Conservation (phyloP, 306 rosid species). For the Cicer judaicum region DNA sequence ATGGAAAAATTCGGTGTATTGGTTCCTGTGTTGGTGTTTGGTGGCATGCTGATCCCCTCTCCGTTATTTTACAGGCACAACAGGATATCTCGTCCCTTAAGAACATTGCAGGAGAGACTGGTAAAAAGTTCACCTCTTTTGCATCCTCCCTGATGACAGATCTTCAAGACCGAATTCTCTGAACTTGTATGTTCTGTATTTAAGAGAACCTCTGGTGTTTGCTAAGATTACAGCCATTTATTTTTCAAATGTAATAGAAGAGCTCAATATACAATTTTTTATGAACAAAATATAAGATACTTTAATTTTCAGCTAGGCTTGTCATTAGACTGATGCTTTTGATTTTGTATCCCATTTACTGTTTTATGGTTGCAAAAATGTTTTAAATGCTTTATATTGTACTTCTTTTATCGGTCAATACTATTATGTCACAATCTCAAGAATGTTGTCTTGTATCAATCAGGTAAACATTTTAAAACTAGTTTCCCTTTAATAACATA, state of each 20-base stretch:
- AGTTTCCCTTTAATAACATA: not conserved
- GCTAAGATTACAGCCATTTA: constrained; percentile 48
- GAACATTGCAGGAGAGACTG: constrained; percentile 96
- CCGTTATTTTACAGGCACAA: constrained; percentile 69
- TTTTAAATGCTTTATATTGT: not conserved
- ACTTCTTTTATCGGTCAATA: not conserved
- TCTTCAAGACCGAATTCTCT: constrained; percentile 94
- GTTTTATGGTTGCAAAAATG: constrained; percentile 43
- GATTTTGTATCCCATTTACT: constrained; percentile 47
- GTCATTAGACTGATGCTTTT: constrained; percentile 50
- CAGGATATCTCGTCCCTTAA: constrained; percentile 87
- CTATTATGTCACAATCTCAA: constrained; percentile 14
- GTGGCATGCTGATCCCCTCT: not conserved
- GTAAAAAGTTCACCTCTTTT: constrained; percentile 89
- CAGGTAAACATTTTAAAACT: not conserved
- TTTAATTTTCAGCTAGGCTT: constrained; percentile 41
- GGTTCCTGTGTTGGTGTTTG: constrained; percentile 19
- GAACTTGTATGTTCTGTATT: constrained; percentile 50
- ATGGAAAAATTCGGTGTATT: not conserved
- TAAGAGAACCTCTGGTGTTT: constrained; percentile 45
- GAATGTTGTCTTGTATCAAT: constrained; percentile 17
- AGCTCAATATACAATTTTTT: constrained; percentile 52
- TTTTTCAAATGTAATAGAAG: constrained; percentile 57
- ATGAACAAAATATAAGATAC: constrained; percentile 47
- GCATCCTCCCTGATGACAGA: constrained; percentile 88